phyloP scores from a whole-genome alignment of 306 rosid genomes.

The Trifolium subterraneum region DNA sequence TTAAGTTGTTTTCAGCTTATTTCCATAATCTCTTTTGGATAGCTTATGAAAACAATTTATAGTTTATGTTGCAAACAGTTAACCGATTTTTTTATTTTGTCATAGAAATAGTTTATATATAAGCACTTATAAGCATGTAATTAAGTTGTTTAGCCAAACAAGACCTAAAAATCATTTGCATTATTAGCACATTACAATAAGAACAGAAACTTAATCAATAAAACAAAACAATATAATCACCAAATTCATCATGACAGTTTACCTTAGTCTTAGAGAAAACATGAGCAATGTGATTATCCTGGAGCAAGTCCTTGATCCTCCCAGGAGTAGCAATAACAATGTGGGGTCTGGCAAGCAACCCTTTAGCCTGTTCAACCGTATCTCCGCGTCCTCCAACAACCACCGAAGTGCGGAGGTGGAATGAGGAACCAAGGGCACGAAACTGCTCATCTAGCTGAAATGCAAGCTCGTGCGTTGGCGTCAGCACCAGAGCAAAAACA shows the following conservation, averaged over 20 bases:
- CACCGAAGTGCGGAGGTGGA: slow-evolving; percentile 66
- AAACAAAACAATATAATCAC: neutral
- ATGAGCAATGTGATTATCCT: slow-evolving; percentile 59
- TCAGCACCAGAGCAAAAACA: slow-evolving; percentile 72
- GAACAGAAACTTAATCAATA: no score
- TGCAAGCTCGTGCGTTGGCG: slow-evolving; percentile 85
- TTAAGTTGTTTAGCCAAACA: no score
- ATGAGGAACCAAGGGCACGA: slow-evolving; percentile 67
- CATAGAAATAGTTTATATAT: no score
- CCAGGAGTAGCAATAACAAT: slow-evolving; percentile 87
- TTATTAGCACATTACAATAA: no score
- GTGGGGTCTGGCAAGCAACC: slow-evolving; percentile 68
- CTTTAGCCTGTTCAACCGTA: slow-evolving; percentile 62
- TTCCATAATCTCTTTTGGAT: no score
- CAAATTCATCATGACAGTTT: slow-evolving; percentile 6
- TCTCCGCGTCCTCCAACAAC: slow-evolving; percentile 81
- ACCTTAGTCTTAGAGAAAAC: slow-evolving; percentile 78
- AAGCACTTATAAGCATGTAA: no score
- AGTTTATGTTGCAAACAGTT: no score
- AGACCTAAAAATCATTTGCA: no score
- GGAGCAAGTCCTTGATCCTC: slow-evolving; percentile 69
- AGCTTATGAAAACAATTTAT: no score
- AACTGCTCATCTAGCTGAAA: slow-evolving; percentile 83
- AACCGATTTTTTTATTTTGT: no score
- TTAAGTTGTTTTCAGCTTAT: no score